These are phyloP conservation scores for Wallacemonas rigidus DNA, from an alignment of 208 protist species.

Conservation along the genomic window DNA sequence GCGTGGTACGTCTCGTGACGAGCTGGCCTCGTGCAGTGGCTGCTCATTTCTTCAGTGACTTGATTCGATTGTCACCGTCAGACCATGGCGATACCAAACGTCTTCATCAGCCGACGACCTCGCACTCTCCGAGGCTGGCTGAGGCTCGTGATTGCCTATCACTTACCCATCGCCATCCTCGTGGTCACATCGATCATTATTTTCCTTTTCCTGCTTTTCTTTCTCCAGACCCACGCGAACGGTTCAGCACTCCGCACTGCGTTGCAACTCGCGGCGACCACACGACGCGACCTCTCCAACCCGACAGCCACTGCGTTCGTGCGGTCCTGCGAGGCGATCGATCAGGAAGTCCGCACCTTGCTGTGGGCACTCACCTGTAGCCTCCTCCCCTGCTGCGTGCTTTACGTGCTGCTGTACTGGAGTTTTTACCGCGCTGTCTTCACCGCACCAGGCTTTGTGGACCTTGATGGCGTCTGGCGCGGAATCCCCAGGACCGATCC, in stretches of 20 bases:
- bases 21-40: too few species aligned
- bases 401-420: slow-evolving; percentile 22
- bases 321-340: not conserved
- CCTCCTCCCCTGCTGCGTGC: slow-evolving; percentile 3
- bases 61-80: too few species aligned
- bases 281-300: not conserved
- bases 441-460: slow-evolving; percentile 37
- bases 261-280: not conserved
- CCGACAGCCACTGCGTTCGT: not conserved
- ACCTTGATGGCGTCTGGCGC: slow-evolving; percentile 19
- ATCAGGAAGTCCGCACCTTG: not conserved
- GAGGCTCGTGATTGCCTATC: slow-evolving; percentile 23
- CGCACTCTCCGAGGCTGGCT: slow-evolving; percentile 4
- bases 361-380: not conserved
- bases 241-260: not conserved
- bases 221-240: not conserved
- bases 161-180: slow-evolving; percentile 22
- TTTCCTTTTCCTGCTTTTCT: not conserved
- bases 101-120: slow-evolving; percentile 3
- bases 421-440: slow-evolving; percentile 29
- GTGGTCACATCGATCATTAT: slow-evolving; percentile 9
- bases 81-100: slow-evolving; percentile 22
- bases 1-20: too few species aligned
- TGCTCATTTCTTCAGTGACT: too few species aligned
- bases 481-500: not conserved